These are phyloP conservation scores for Cercospora zeina DNA, from an alignment of 2,329 filamentous ascomycete genomes.

Conservation along the genomic window DNA sequence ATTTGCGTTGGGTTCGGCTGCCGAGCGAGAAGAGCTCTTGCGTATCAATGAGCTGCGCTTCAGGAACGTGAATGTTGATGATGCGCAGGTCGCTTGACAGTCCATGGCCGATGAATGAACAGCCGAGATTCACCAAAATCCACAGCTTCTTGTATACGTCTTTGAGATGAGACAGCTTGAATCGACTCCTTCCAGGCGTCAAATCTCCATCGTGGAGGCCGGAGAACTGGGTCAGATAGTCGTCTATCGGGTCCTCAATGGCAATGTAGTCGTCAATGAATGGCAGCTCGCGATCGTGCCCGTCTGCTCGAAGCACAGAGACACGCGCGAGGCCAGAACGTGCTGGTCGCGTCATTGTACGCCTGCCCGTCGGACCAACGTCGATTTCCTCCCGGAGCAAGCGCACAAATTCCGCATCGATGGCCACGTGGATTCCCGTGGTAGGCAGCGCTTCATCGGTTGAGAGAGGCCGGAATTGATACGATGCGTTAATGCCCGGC, in stretches of 20 bases:
- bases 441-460: conserved; percentile 59
- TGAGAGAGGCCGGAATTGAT: conserved; percentile 36
- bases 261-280: conserved; percentile 98
- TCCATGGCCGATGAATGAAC: conserved; percentile 90
- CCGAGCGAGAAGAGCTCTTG: conserved; percentile 87
- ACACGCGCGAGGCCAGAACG: conserved; percentile 90
- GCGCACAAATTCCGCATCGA: conserved; percentile 95
- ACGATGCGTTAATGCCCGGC: conserved; percentile 37
- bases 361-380: conserved; percentile 89
- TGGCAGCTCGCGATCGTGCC: conserved; percentile 73
- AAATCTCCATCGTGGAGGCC: conserved; percentile 86
- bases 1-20: conserved; percentile 70
- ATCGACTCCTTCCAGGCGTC: conserved; percentile 72
- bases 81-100: conserved; percentile 95
- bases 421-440: conserved; percentile 68
- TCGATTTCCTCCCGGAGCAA: conserved; percentile 92
- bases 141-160: conserved; percentile 97
- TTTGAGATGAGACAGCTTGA: conserved; percentile 84
- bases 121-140: conserved; percentile 91
- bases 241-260: conserved; percentile 85
- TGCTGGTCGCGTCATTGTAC: conserved; percentile 86
- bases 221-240: conserved; percentile 92
- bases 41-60: conserved; percentile 87
- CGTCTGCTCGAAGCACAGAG: conserved; percentile 80
- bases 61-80: conserved; percentile 95